A percentile compares a stretch with the other conserved stretches of the same genome.
Evolutionary conservation across 2,329 filamentous ascomycete species (phyloP).

Genomic region (Penicillium sp.): DNA sequence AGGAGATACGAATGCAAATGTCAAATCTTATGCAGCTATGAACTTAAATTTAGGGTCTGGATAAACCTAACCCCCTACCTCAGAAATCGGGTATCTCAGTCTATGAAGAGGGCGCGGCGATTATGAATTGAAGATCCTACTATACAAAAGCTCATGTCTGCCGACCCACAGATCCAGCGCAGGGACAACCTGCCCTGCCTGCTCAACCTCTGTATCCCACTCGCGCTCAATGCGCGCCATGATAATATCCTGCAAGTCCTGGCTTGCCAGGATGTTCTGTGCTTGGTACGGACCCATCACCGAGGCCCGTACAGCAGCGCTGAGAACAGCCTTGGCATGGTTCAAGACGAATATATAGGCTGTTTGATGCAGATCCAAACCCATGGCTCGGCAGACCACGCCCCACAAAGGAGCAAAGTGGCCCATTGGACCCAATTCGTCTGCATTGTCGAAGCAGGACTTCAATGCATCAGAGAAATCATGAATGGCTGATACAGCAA

Average conservation of each 20-base stretch:
- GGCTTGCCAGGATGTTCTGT: constrained; percentile 55
- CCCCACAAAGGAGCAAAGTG: constrained; percentile 62
- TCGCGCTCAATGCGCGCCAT: constrained; percentile 46
- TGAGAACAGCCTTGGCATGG: constrained; percentile 60
- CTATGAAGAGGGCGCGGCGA: background rate
- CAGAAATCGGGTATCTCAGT: too few species aligned
- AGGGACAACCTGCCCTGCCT: constrained; percentile 59
- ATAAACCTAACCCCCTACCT: too few species aligned
- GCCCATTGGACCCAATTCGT: constrained; percentile 42
- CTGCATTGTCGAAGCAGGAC: constrained; percentile 21
- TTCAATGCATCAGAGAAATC: constrained; percentile 41
- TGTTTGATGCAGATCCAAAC: constrained; percentile 49
- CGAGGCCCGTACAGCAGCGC: constrained; percentile 58
- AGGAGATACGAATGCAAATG: constrained; percentile 24
- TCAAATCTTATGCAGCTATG: constrained; percentile 18
- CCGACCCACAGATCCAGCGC: constrained; percentile 62
- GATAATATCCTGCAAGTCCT: constrained; percentile 51
- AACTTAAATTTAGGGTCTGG: background rate
- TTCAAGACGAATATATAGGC: constrained; percentile 61
- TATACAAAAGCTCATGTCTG: constrained; percentile 62
- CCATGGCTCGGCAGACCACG: constrained; percentile 51
- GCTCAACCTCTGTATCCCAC: constrained; percentile 47
- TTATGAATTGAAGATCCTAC: constrained; percentile 63
- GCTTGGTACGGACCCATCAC: constrained; percentile 64
- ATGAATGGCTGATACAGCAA: constrained; percentile 31